Evolutionary conservation across 192 early-diverging fungal genomes (phyloP), one percentile per base, ranked within the genome.

Genomic region (Coemansia biformis): DNA sequence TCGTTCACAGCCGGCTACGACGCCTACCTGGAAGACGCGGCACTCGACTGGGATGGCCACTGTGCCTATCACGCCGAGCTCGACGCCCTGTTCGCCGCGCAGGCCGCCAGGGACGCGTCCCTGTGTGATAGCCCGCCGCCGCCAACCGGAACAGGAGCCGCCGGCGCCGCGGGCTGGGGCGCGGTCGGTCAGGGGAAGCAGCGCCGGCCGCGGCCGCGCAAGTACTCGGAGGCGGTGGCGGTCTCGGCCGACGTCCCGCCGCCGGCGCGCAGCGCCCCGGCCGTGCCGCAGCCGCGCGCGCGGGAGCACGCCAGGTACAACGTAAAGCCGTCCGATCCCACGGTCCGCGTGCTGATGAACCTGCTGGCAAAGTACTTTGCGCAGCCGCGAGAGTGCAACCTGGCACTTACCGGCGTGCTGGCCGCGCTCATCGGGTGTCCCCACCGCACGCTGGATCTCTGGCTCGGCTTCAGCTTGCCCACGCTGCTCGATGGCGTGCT

Each of bases 361-460:
- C 62, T 82, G n/a, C 66, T 87, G 26, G 73, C 81, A 30, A 80
- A 83, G 42, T 92, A 93, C 52, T 93, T 93, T 72, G 79, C 81
- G 0, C 92, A 97, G 50, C 84, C 88, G 17, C 85, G 84, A 19
- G 85, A 86, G 23, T 81, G 93, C 50, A 97, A 97, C 57, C 58
- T 97, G 60, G 90, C 91, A 0, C 66, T 97, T 19, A 97, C 94
- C 0, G 91, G 90, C 19, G 86, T 93, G 19, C 63, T 97, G 22
- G 80, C 88, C 0, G 85, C 88, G n/a, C 66, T 97, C 44, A 84
- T 85, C 1, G 66, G 88, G 6, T 89, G 87, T 35, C 84, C 84
- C 1, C 79, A 81, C 46, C 74, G 85, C 6, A 84, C 82, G 24
- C 59, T 89, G 24, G 85, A 87, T 34, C 38, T 59, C 26, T 70